Percentiles rank a stretch among this genome's conserved stretches.
Conservation (phyloP, 352 stramenopile genomes). For the Thalassiosira hispida region DNA sequence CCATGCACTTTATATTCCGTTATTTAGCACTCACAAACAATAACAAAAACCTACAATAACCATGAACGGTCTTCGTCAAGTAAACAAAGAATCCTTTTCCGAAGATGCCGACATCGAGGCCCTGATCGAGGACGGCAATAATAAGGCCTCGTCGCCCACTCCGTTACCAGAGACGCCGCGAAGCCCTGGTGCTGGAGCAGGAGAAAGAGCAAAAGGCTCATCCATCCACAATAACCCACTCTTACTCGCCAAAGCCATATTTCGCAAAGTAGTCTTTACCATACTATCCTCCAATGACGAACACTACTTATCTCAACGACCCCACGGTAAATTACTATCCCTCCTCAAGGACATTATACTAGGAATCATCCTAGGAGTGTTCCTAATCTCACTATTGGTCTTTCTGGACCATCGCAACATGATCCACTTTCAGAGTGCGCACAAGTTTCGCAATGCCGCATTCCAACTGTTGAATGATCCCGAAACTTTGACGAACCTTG, state of each 20-base stretch:
- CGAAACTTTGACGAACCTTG: constrained; percentile 20
- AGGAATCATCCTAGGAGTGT: constrained; percentile 20
- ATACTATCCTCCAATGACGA: constrained; percentile 6
- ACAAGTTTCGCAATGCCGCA: constrained; percentile 31
- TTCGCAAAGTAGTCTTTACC: constrained; percentile 8
- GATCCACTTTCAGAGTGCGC: constrained; percentile 42
- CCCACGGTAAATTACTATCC: too few species aligned
- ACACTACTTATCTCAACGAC: background rate
- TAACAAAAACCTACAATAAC: background rate
- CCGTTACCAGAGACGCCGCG: too few species aligned
- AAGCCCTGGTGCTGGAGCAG: too few species aligned
- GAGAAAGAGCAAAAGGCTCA: too few species aligned
- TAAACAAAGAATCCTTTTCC: background rate
- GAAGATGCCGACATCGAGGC: constrained; percentile 7
- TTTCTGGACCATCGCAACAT: constrained; percentile 45
- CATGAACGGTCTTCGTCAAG: constrained; percentile 2
- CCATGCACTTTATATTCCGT: too few species aligned
- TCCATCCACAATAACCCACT: constrained; percentile 23
- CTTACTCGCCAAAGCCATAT: constrained; percentile 11
- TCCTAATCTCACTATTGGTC: constrained; percentile 32
- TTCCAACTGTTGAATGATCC: constrained; percentile 32
- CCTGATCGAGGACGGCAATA: background rate
- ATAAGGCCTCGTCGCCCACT: background rate
- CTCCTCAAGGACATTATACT: constrained; percentile 42
- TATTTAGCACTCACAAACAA: too few species aligned